Conservation (phyloP, 1,139 yeast species). For the Candida buenavistaensis region DNA sequence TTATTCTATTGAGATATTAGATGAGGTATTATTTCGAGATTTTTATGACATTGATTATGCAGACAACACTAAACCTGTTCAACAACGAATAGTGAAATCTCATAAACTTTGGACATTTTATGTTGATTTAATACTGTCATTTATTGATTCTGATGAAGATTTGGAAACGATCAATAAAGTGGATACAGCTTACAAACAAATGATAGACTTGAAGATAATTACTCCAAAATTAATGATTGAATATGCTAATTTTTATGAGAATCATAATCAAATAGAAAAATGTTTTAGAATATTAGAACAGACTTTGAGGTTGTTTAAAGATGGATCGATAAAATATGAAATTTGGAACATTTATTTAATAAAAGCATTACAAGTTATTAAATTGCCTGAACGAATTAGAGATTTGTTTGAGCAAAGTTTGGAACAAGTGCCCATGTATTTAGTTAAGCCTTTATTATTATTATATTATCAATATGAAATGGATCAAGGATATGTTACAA, state of each 20-base stretch:
- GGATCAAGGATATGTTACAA: conserved; percentile 26
- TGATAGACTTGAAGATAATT: conserved; percentile 64
- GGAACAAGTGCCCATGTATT: conserved; percentile 37
- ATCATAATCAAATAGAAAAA: conserved; percentile 46
- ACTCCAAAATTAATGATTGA: conserved; percentile 68
- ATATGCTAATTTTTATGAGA: conserved; percentile 64
- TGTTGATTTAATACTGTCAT: conserved; percentile 70
- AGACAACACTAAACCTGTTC: conserved; percentile 53
- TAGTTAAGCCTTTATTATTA: conserved; percentile 48
- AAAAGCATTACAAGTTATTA: conserved; percentile 40
- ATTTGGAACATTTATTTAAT: conserved; percentile 71
- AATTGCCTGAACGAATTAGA: conserved; percentile 56
- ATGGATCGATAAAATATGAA: conserved; percentile 60
- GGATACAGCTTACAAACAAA: conserved; percentile 52
- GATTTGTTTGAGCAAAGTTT: conserved; percentile 70
- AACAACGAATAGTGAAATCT: conserved; percentile 60
- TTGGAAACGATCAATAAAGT: conserved; percentile 24
- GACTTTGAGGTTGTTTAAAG: conserved; percentile 60
- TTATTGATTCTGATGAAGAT: conserved; percentile 35
- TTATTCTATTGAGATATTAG: conserved; percentile 54
- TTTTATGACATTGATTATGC: conserved; percentile 28
- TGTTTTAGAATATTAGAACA: conserved; percentile 67
- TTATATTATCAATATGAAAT: conserved; percentile 64
- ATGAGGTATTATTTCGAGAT: conserved; percentile 42
- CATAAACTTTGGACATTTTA: conserved; percentile 71